phyloP scores from a whole-genome alignment of 2,329 filamentous ascomycete species.

The Aureobasidium namibiae region DNA sequence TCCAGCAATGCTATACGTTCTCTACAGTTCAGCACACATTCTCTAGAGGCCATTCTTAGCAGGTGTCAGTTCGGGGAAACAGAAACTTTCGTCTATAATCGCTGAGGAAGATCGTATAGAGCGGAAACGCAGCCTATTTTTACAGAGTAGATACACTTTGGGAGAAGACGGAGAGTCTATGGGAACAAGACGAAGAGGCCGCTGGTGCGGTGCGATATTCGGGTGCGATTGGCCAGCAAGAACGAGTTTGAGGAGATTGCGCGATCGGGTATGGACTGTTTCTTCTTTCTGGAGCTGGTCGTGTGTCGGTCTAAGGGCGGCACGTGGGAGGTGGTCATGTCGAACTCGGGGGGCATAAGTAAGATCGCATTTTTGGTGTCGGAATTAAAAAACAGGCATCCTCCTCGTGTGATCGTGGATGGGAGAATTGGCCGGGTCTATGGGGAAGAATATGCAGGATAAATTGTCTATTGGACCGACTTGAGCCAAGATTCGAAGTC shows the following conservation, averaged over 20 bases:
- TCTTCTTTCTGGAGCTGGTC: background rate
- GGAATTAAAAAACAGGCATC: slow-evolving; percentile 6
- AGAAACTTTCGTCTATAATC: slow-evolving; percentile 13
- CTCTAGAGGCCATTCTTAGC: no score
- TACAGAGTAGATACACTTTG: slow-evolving; percentile 13
- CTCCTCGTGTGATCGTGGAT: slow-evolving; percentile 2
- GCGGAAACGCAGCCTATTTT: slow-evolving; percentile 8
- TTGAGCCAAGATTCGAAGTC: slow-evolving; percentile 76
- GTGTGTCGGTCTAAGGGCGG: background rate
- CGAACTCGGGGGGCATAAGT: background rate
- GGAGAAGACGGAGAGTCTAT: background rate
- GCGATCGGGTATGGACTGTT: background rate
- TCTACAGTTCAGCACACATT: no score
- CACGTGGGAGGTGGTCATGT: background rate
- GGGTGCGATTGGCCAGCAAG: background rate
- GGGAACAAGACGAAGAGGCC: background rate
- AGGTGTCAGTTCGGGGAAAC: background rate
- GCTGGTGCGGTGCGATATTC: background rate
- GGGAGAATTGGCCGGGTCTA: background rate
- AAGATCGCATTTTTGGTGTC: slow-evolving; percentile 1
- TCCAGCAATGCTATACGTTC: no score
- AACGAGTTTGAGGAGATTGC: background rate
- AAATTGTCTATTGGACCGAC: slow-evolving; percentile 10
- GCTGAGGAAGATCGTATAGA: background rate
- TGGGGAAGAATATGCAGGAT: background rate